Base-by-base conservation (phyloP, 768 basidiomycete genomes). In the Lactifluus pinguis region DNA sequence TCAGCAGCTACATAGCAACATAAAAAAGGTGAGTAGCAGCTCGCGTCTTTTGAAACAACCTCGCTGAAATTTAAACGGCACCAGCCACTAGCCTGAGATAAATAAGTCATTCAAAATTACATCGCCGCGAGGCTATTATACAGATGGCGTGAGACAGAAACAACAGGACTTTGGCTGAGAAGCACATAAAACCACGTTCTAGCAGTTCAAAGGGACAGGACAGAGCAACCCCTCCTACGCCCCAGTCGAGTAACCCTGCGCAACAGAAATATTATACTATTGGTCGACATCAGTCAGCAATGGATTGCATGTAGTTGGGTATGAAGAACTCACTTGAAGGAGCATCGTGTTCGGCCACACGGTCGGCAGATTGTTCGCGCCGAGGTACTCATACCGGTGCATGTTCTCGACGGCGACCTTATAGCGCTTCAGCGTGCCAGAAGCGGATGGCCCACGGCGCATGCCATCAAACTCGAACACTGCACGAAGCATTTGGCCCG, bases 331-430 rank as follows among this genome's bases (percentile, higher is more conserved):
- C 69, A 82, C 81, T 75, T 83, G 74, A 39, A 89, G 67, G 30
- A 82, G 73, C 79, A 91, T 73, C 2, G 83, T 81, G 7, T 79
- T 80, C 0, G 89, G 85, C 87, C 87, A 89, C 17, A 86, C 82
- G 4, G 75, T 75, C 11, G 79, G 73, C n/a, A 73, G 56, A 66
- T 82, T 78, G 1, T 75, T 70, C 1, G 69, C 66, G 59, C 81
- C 78, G 61, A 91, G 73, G 69, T 88, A 90, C 56, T 77, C 75
- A 66, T 79, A 79, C 10, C 73, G 73, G 25, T 83, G 77, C 5
- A 77, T 81, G 48, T 79, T 73, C 42, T 75, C 72, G 2, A 66
- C 63, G 55, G 83, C 77, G 53, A 74, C 68, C 45, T 70, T 68
- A 76, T 83, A 87, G 55, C 84, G 76, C 58, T 79, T 79, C 36